phyloP scores from a whole-genome alignment of 1,284 basidiomycete genomes.

The Rhodotorula sp. region DNA sequence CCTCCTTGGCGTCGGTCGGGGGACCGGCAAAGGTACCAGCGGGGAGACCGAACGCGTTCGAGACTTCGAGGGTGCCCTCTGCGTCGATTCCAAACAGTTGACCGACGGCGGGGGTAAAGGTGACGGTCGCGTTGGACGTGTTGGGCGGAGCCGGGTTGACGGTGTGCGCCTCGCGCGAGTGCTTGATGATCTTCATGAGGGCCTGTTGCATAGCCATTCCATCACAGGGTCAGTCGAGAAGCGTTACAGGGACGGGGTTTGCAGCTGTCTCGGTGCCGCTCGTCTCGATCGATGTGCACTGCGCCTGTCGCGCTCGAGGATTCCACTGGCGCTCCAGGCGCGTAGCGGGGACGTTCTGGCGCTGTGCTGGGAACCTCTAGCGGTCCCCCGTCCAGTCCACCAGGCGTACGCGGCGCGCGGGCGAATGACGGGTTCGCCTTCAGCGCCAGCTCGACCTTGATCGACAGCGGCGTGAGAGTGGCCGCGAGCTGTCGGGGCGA shows the following conservation, averaged over 20 bases:
- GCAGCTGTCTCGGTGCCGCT: background rate
- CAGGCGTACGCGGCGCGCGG: no score
- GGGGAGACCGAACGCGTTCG: slow-evolving; percentile 87
- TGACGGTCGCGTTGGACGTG: slow-evolving; percentile 64
- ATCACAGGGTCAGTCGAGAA: no score
- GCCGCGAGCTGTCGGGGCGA: no score
- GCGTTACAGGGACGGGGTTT: no score
- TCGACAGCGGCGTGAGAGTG: no score
- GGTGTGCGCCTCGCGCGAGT: slow-evolving; percentile 52
- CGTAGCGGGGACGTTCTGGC: no score
- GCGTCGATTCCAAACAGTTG: slow-evolving; percentile 87
- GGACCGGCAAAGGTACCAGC: slow-evolving; percentile 44
- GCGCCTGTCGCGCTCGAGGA: no score
- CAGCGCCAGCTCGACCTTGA: background rate
- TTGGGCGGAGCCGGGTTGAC: slow-evolving; percentile 42
- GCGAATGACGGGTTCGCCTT: background rate
- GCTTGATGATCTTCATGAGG: slow-evolving; percentile 87
- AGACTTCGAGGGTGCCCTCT: slow-evolving; percentile 84
- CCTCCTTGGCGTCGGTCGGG: slow-evolving; percentile 60
- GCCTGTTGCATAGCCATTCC: slow-evolving; percentile 57
- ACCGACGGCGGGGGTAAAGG: slow-evolving; percentile 65
- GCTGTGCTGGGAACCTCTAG: no score
- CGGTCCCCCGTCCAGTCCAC: no score
- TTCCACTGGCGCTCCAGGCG: no score
- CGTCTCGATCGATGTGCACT: no score